phyloP scores from a whole-genome alignment of 768 basidiomycete species.

The Lentinula sp. region DNA sequence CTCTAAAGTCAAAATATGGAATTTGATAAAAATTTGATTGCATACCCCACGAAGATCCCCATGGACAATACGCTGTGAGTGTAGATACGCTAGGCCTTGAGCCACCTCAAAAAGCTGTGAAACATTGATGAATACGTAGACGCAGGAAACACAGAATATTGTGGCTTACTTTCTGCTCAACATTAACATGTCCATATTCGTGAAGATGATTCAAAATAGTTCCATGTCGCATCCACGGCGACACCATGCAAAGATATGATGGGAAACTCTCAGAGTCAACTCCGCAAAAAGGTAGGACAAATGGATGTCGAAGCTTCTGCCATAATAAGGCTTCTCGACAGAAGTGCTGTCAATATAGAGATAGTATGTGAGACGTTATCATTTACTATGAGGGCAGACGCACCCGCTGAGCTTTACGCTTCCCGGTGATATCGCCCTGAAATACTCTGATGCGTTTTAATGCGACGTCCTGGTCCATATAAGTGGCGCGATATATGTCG shows the following conservation, averaged over 20 bases:
- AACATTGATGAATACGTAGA: background rate
- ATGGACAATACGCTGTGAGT: slow-evolving; percentile 7
- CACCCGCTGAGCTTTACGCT: background rate
- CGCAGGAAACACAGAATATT: background rate
- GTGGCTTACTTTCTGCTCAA: background rate
- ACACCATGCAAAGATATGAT: slow-evolving; percentile 8
- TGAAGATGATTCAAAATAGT: slow-evolving; percentile 6
- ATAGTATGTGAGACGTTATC: too few relatives aligned
- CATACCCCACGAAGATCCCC: slow-evolving; percentile 9
- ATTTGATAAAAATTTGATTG: background rate
- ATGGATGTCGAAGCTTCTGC: slow-evolving; percentile 11
- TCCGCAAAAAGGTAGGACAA: slow-evolving; percentile 13
- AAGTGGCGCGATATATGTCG: slow-evolving; percentile 14
- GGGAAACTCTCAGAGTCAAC: slow-evolving; percentile 9
- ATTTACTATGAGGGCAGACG: background rate
- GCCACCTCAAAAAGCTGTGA: slow-evolving; percentile 7
- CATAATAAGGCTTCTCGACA: slow-evolving; percentile 13
- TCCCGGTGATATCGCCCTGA: background rate
- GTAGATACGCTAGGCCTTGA: slow-evolving; percentile 7
- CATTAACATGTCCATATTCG: background rate
- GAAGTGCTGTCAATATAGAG: slow-evolving; percentile 3
- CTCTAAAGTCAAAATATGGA: background rate
- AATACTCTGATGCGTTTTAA: slow-evolving; percentile 9
- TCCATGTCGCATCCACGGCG: slow-evolving; percentile 10
- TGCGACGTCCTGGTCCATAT: slow-evolving; percentile 7